Evolutionary conservation across 192 early-diverging fungal species (phyloP), one percentile per base, ranked within the genome.

Genomic region (Backusella circina): DNA sequence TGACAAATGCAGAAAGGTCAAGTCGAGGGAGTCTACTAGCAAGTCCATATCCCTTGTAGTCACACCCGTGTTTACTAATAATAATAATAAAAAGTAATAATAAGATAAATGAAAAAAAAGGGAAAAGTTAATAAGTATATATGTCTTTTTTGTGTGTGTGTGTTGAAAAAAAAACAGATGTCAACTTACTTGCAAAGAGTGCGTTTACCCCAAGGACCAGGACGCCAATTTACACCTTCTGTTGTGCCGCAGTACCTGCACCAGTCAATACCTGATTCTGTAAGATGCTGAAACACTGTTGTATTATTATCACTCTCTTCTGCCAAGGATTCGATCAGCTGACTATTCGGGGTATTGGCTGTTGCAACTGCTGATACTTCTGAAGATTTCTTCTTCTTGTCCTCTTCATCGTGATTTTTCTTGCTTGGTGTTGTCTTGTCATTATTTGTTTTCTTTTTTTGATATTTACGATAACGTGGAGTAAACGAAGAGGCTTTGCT

Each of bases 31-130:
- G 84, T 76, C 93, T 95, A 73, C 91, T 93, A 1, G 92, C 92
- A 74, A 95, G 95, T 26, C 95, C 95, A 76, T 95, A 96, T 54
- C 95, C 95, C 83, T 95, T 95, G 80, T 94, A 96, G 85, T 95
- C 95, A 80, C 95, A 96, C 38, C 95, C 95, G 75, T 96, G 95
- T 84, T 95, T 95, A 82, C 86, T 88, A 73, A 50, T 51, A 36
- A 64, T 23, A 67, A 12, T 41, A 33, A 72, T 10, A 64, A 73
- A 38, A 38, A 3, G 10, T n/a, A n/a, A n/a, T n/a, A 50, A 50
- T 18, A 50, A n/a, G 47, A 50, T 50, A 50, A 50, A 54, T 23
- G 51, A 54, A 23, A 54, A 54, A 26, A 26, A 12, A 57, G 8
- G 10, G 8, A 28, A 10, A 23, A 26, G 16, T 10, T 31, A 5